Evolutionary conservation across 192 early-diverging fungal species (phyloP).

Genomic region (Coemansia sp.): DNA sequence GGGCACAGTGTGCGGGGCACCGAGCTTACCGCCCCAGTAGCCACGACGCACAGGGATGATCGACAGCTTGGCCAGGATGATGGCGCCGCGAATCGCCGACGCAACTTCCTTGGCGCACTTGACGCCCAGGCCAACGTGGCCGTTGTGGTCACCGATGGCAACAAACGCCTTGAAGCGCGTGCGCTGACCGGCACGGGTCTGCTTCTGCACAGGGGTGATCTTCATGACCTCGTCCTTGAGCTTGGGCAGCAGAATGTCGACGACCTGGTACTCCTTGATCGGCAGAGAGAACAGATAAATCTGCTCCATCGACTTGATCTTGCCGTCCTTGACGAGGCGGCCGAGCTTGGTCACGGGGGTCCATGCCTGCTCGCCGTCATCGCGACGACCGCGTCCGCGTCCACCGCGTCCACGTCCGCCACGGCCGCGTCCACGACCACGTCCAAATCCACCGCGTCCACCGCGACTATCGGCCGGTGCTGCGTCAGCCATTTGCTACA

Average conservation of each 20-base stretch:
- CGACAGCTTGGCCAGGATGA: constrained; percentile 97
- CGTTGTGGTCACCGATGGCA: constrained; percentile 94
- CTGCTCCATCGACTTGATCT: constrained; percentile 96
- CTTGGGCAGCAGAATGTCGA: constrained; percentile 92
- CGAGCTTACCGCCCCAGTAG: constrained; percentile 96
- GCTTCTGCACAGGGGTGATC: constrained; percentile 99
- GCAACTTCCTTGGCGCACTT: constrained; percentile 99
- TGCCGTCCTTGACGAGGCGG: constrained; percentile 96
- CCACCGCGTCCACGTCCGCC: constrained; percentile 58
- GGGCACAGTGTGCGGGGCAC: constrained; percentile 97
- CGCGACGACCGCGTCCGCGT: constrained; percentile 78
- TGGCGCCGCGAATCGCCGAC: constrained; percentile 97
- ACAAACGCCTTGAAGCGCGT: constrained; percentile 99
- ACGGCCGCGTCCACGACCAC: constrained; percentile 76
- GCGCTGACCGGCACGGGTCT: constrained; percentile 99
- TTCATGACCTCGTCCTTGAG: constrained; percentile 99
- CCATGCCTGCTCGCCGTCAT: constrained; percentile 84
- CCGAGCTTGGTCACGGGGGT: constrained; percentile 98
- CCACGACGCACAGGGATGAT: constrained; percentile 98
- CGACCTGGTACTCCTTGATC: constrained; percentile 99
- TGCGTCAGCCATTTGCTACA: constrained; percentile 77
- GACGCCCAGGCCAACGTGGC: constrained; percentile 99
- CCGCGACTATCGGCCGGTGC: constrained; percentile 74
- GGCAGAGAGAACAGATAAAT: constrained; percentile 97
- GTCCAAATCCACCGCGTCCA: constrained; percentile 48